Evolutionary conservation across 228 moss, liverwort and hornwort genomes (phyloP), one percentile per base, ranked within the genome.

Genomic region (Sphagnum magellanicum): DNA sequence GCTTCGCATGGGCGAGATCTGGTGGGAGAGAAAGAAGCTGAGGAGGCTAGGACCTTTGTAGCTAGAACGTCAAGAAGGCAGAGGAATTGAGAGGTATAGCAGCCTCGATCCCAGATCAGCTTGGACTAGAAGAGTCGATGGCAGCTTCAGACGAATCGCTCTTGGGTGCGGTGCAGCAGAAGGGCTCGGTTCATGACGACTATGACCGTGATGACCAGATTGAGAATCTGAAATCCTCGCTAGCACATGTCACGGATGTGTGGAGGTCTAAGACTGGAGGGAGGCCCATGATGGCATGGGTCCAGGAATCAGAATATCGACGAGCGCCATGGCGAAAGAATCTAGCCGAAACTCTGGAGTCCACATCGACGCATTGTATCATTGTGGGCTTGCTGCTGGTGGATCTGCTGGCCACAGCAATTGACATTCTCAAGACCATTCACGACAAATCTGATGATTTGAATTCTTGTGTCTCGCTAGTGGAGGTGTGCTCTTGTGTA

Each of bases 371-470:
- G 46, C 95, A 95, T 65, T 80, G 85, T 53, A 59, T 83, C 60
- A 83, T 95, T 48, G 95, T 95, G n/a, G 0, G 14, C 6, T 80
- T 95, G 65, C 68, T 95, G 62, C 75, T 90, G 5, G 73, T 90
- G 15, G 92, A 95, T 75, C 85, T 95, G 53, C 63, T 87, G 5
- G 95, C 95, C 5, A 95, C 92, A 8, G 92, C 90, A 15, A 71
- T 82, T 32, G 95, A 95, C 52, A 92, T 95, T 49, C 72, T 92
- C 48, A 92, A 89, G 87, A 92, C 90, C 63, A 92, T 95, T 67
- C 90, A 95, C 66, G 85, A 74, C 68, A 95, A 92, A 77, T 86
- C 88, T 50, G 75, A 80, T 8, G 95, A 95, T 67, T 78, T 95
- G 81, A 68, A 79, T 50, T 71, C 61, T 47, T 95, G 95, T 57